These are phyloP conservation scores for Lenwebbia sp. DNA, from an alignment of 345 rosid species.

Conservation along the genomic window DNA sequence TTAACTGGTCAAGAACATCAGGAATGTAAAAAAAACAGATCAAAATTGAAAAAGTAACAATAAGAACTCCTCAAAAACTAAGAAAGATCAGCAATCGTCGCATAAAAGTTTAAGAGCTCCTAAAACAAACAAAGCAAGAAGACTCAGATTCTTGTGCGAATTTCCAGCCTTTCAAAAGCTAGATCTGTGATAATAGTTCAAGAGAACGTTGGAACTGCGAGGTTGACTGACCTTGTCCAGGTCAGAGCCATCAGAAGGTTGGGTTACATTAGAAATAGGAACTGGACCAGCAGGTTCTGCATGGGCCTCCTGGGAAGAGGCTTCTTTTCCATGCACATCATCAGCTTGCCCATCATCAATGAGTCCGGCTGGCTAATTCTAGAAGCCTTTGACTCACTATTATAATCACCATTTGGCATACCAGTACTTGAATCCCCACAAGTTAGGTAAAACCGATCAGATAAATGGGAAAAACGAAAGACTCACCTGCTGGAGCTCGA, in stretches of 20 bases:
- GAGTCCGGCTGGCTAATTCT: slow-evolving; percentile 11
- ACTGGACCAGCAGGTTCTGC: slow-evolving; percentile 12
- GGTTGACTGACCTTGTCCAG: slow-evolving; percentile 12
- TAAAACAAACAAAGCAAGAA: not conserved
- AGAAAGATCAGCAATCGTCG: not conserved
- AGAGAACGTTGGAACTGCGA: not conserved
- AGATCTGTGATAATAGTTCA: not conserved
- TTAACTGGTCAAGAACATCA: not conserved
- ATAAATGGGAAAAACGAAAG: not conserved
- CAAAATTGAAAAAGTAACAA: not conserved
- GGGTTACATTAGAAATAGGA: slow-evolving; percentile 11
- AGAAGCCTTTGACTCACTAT: slow-evolving; percentile 13
- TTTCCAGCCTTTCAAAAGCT: not conserved
- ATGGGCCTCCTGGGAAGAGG: slow-evolving; percentile 4
- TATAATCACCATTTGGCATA: slow-evolving; percentile 28
- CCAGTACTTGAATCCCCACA: slow-evolving; percentile 9
- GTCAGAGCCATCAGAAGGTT: slow-evolving; percentile 7
- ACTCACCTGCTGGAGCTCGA: slow-evolving; percentile 34
- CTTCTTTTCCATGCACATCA: slow-evolving; percentile 10
- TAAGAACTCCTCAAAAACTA: not conserved
- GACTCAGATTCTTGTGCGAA: not conserved
- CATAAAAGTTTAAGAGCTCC: not conserved
- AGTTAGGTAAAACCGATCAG: not conserved
- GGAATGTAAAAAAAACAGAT: not conserved
- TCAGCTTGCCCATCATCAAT: slow-evolving; percentile 14